Conservation (phyloP, 257 asterid species). For the Anisodus tanguticus region DNA sequence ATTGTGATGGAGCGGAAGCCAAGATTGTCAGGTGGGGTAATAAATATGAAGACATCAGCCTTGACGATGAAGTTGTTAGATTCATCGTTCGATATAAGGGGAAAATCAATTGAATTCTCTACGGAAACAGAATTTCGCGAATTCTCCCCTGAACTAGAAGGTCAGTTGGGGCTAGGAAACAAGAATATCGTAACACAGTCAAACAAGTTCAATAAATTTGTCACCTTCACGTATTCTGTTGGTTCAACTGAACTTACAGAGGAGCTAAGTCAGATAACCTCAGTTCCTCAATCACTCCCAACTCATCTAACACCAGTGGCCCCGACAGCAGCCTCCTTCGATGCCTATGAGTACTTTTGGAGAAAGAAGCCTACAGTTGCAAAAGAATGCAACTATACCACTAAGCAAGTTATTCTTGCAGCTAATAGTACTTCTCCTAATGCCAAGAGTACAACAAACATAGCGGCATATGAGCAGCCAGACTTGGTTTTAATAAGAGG, state of each 20-base stretch:
- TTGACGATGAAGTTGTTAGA: slow-evolving; percentile 36
- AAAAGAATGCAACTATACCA: background rate
- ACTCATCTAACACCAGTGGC: background rate
- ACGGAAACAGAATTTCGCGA: background rate
- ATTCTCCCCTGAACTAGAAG: background rate
- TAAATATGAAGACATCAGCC: slow-evolving; percentile 48
- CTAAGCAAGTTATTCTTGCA: slow-evolving; percentile 14
- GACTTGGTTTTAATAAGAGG: slow-evolving; percentile 14
- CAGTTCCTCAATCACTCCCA: background rate
- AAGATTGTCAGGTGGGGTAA: slow-evolving; percentile 42
- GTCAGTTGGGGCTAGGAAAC: slow-evolving; percentile 12
- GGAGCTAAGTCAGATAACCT: background rate
- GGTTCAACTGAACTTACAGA: background rate
- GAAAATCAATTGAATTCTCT: slow-evolving; percentile 25
- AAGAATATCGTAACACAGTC: background rate
- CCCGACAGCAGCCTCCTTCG: background rate
- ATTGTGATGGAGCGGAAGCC: slow-evolving; percentile 34
- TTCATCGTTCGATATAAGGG: background rate
- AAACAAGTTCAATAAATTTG: background rate
- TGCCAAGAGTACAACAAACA: background rate
- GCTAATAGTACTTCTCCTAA: background rate
- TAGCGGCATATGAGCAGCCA: background rate
- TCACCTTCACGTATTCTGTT: background rate
- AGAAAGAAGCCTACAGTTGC: slow-evolving; percentile 2
- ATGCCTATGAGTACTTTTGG: slow-evolving; percentile 30